Base-by-base conservation (phyloP, 306 rosid species). In the Pueraria montana region DNA sequence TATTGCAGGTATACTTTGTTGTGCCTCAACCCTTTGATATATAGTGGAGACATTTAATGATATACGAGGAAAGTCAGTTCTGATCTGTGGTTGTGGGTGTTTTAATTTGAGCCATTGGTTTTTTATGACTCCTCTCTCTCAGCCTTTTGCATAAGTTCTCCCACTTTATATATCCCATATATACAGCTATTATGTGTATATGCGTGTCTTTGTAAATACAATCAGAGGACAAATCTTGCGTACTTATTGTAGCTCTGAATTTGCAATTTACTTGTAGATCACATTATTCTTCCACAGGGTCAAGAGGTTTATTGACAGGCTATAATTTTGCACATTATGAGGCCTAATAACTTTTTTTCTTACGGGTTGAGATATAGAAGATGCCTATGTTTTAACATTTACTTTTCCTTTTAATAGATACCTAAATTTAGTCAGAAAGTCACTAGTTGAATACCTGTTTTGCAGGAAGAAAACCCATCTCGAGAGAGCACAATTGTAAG, bases 391-490 rank as follows among this genome's bases (percentile, higher is more conserved):
- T 52, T 65, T 24, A 49, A 11, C 53, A 72, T 77, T 34, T 77
- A 26, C 59, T 24, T 77, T 72, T 59, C 75, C 76, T 63, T 70
- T 45, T 30, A 40, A 12, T 11, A 36, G 73, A 12, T 34, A 58
- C 79, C 24, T 61, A 3, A 27, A 42, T 63, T 30, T 46, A 67
- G n/a, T 70, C 12, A 50, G 72, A 71, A 76, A 79, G 46, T 53
- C 49, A 68, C 38, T 45, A 12, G 63, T 23, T 52, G 76, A 72
- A 66, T 24, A 34, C 76, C 49, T 27, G 23, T 69, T 80, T 66
- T 84, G 23, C 93, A 95, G 97, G 91, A 88, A 87, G 99, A 95
- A 85, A 95, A 95, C 76, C 97, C 97, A 81, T 93, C 99, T 77
- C 93, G 98, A 62, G 97, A 92, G 81, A 88, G 93, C 86, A 93